Conservation (phyloP, 2,329 filamentous ascomycete species). For the Claviceps cyperi region DNA sequence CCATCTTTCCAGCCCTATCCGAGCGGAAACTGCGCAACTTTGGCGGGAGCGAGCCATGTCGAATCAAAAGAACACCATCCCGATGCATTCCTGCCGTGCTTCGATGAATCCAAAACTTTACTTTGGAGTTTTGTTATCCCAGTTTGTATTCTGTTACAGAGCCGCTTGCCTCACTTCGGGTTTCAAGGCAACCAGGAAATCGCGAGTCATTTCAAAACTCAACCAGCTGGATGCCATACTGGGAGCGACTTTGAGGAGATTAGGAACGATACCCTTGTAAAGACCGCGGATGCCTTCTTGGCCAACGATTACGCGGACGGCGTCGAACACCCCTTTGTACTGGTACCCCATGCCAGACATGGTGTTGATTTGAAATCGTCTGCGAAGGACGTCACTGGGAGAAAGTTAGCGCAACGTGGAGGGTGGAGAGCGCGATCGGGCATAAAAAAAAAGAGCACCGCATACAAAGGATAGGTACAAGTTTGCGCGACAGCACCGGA, state of each 20-base stretch:
- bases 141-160: conserved; percentile 11
- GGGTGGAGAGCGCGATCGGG: neutral
- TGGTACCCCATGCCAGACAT: conserved; percentile 98
- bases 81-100: neutral
- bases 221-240: conserved; percentile 99
- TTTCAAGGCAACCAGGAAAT: conserved; percentile 58
- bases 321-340: conserved; percentile 78
- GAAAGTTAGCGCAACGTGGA: conserved; percentile 8
- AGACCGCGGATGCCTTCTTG: conserved; percentile 76
- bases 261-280: conserved; percentile 93
- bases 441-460: conserved; percentile 7
- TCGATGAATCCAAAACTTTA: neutral
- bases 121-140: neutral
- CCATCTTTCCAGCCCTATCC: neutral
- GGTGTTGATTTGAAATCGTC: conserved; percentile 95
- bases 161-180: conserved; percentile 21
- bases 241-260: conserved; percentile 89
- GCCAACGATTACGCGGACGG: conserved; percentile 63
- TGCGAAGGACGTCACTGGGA: conserved; percentile 69
- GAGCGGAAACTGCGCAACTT: neutral
- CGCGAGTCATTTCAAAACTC: conserved; percentile 86
- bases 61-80: conserved; percentile 1
- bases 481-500: conserved; percentile 96
- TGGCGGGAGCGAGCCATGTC: neutral
- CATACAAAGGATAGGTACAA: conserved; percentile 95